Base-by-base conservation (phyloP, 164 flowering plant species). In the Aristolochia fimbriata region DNA sequence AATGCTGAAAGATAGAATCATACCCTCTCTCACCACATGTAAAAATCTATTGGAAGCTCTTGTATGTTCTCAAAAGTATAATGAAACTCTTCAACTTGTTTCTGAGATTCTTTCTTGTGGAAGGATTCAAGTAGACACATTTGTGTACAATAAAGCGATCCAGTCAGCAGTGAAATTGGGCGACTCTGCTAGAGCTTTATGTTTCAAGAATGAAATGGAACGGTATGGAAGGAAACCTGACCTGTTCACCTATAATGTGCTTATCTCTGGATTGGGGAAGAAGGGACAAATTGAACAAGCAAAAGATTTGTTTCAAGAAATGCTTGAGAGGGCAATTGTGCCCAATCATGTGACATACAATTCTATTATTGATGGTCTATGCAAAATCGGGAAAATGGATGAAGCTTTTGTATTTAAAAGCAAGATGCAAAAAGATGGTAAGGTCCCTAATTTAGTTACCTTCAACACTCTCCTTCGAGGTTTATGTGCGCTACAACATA, bases 331-430 rank as follows among this genome's bases (percentile, higher is more conserved):
- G 47, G 65, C 61, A 4, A 47, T 85, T 59, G 19, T 15, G 19
- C 74, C 80, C 0, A 80, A 58, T 62, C 52, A 16, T 30, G 79
- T 85, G 33, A 82, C 88, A 0, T 90, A 69, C 60, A 87, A 87
- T 67, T 73, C 78, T 0, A 65, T 90, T 13, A 84, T 89, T 65
- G 81, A 81, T 72, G 94, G 89, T 65, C 80, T 70, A 58, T 85
- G 85, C 57, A 86, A 85, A 62, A 68, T 37, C 13, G 87, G 84
- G n/a, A 43, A 75, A 27, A 24, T 83, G 73, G 87, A 83, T 10
- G 65, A 64, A 19, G 88, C 84, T 10, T 70, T 77, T 64, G 23
- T 7, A 14, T 2, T 83, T 61, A 58, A 72, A 58, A 84, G 80
- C 7, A 62, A 51, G 75, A 85, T 89, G 91, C 62, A 63, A 59